A percentile compares a stretch with the other conserved stretches of the same genome.
Evolutionary conservation across 331 rosid species (phyloP).

Genomic region (Quercus phellos): DNA sequence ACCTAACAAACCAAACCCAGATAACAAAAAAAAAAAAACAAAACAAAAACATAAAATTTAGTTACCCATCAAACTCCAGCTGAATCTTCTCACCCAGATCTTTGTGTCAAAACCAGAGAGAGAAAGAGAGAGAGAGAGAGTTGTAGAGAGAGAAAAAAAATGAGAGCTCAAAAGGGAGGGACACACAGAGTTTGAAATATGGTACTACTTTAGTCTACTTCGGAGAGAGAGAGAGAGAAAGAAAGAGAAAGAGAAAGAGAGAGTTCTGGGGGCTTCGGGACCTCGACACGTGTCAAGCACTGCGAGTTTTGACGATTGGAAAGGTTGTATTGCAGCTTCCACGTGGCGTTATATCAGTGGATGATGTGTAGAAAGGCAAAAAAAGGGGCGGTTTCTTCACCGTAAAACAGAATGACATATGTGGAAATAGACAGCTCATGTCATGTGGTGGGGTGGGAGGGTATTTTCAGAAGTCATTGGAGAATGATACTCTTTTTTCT

Average conservation of each 20-base stretch:
- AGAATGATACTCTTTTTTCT: accelerated
- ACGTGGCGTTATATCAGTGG: slow-evolving; percentile 31
- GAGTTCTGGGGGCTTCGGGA: slow-evolving; percentile 20
- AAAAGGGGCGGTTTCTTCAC: not conserved
- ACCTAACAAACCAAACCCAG: not conserved
- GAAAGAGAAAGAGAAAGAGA: not conserved
- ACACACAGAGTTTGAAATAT: slow-evolving; percentile 43
- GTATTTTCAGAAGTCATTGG: not conserved
- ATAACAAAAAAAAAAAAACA: not conserved
- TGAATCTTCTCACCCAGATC: slow-evolving; percentile 1
- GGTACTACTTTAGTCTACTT: not conserved
- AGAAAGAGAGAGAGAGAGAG: slow-evolving; percentile 9
- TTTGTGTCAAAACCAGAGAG: slow-evolving; percentile 46
- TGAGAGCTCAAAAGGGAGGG: slow-evolving; percentile 34
- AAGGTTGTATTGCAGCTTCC: not conserved
- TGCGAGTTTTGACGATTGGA: slow-evolving; percentile 21
- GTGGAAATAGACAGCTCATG: slow-evolving; percentile 10
- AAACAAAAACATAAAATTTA: not conserved
- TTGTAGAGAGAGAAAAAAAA: not conserved
- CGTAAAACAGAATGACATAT: slow-evolving; percentile 21
- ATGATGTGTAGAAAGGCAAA: not conserved
- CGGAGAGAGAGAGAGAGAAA: slow-evolving; percentile 6
- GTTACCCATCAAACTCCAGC: slow-evolving; percentile 31
- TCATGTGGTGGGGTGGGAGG: not conserved
- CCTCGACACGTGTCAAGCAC: slow-evolving; percentile 37